Evolutionary conservation across 306 rosid species (phyloP), one percentile per base, ranked within the genome.

Genomic region (Luffa aegyptiaca): DNA sequence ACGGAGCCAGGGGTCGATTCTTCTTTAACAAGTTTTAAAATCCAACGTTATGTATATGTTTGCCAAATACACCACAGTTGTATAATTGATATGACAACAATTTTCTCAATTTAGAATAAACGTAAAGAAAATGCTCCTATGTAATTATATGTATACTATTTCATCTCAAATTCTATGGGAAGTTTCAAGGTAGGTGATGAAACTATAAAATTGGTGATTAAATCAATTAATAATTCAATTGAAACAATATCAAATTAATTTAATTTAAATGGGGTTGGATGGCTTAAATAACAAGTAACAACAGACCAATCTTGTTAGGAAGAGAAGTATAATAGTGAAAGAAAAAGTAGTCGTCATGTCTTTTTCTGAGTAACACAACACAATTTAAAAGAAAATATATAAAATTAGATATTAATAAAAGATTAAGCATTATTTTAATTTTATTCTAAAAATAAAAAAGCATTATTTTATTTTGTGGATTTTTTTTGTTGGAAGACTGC

Each of bases 341-440:
- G 45, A 65, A 68, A 41, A 68, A 68, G 74, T 68, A 68, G 74
- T 68, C 16, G 74, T 8, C 74, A 68, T 68, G 74, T 66, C 73
- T 33, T 39, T 66, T 66, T 66, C 49, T 39, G 31, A 66, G 48
- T 46, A 65, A 65, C 26, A 16, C 13, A 11, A 35, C 44, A 64
- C 41, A 4, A 33, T 51, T 51, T 51, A 6, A 12, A 51, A 51
- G 18, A 7, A 33, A 3, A 62, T 3, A 61, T 26, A 63, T 13
- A 33, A 0, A 64, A 6, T 4, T 3, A 0, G 3, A 64, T 35
- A 36, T 31, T 62, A 62, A 31, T 62, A 62, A 59, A 33, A 35
- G 44, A 33, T 5, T 35, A 12, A 5, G 1, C 20, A 36, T 64
- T 36, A 58, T 36, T 31, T 64, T 13, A 5, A 18, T 56, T 0